Percentiles rank a stretch among this genome's conserved stretches.
Conservation (phyloP, 768 basidiomycete species). For the Amanita subjunquillea region DNA sequence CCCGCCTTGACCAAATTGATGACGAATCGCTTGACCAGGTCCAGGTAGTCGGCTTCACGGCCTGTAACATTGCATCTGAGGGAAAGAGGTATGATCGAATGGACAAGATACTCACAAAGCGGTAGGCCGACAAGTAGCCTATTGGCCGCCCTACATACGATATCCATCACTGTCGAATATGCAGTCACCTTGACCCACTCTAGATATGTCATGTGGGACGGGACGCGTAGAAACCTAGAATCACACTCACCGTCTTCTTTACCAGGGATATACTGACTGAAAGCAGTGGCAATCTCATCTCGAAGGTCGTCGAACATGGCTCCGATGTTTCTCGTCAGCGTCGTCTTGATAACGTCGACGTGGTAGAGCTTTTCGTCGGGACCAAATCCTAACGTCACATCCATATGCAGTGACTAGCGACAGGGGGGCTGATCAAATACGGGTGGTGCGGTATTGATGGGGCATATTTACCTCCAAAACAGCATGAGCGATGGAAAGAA, state of each 20-base stretch:
- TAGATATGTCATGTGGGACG: neutral
- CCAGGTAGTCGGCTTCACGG: slow-evolving; percentile 12
- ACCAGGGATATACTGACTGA: slow-evolving; percentile 10
- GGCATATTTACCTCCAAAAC: slow-evolving; percentile 13
- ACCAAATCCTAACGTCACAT: slow-evolving; percentile 22
- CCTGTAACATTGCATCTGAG: slow-evolving; percentile 7
- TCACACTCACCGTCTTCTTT: neutral
- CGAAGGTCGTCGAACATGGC: slow-evolving; percentile 15
- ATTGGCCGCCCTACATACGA: slow-evolving; percentile 13
- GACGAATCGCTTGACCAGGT: slow-evolving; percentile 10
- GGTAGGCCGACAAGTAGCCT: slow-evolving; percentile 17
- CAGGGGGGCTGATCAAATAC: neutral
- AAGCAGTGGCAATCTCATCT: slow-evolving; percentile 14
- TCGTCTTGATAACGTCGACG: slow-evolving; percentile 15
- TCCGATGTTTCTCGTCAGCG: slow-evolving; percentile 18
- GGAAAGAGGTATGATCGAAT: neutral
- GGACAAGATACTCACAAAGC: slow-evolving; percentile 10
- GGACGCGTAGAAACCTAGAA: too few relatives aligned
- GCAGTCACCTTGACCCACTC: slow-evolving; percentile 1
- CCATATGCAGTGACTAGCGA: slow-evolving; percentile 18
- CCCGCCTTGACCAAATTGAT: slow-evolving; percentile 10
- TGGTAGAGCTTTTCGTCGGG: slow-evolving; percentile 13
- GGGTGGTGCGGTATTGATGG: too few relatives aligned
- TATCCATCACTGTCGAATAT: slow-evolving; percentile 10
- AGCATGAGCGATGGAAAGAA: slow-evolving; percentile 29